Evolutionary conservation across 2,329 filamentous ascomycete species (phyloP), one percentile per base, ranked within the genome.

Genomic region (Coniella vitis): DNA sequence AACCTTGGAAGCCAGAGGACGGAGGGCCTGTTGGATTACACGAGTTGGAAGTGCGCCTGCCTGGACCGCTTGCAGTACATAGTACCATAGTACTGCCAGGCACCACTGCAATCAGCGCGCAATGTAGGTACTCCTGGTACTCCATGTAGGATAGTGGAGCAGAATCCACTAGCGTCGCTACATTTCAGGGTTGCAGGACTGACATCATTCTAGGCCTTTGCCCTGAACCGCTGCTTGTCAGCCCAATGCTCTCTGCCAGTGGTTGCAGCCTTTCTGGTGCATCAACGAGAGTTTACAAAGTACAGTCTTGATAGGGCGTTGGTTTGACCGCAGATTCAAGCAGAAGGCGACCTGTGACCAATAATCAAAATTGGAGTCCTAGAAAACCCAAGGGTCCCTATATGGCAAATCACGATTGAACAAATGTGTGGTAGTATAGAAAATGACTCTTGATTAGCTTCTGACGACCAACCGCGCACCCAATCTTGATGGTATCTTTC

Each of bases 171-270:
- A 16, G 10, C 19, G 22, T 17, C 40, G 10, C 25, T 29, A 10
- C 25, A 29, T 29, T 10, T 29, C 5, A 10, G 40, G 40, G 40
- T 19, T 42, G 2, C 25, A 34, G 40, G 29, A 32, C 40, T 42
- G 40, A 42, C 40, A 42, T 42, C 40, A 42, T 42, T 25, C 43
- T 14, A 45, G 22, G 9, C 22, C 21, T 29, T n/a, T 20, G 4
- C 43, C 40, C 35, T 38, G 43, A 45, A 38, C 29, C 35, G 43
- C 25, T 37, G 43, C 25, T 38, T 32, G n/a, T 34, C 43, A 38
- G 35, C n/a, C 43, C 8, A 21, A 25, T 25, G n/a, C 32, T 38
- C 21, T 25, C 19, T 38, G 34, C 42, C 32, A 32, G 37, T 38
- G 7, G 13, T 10, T 29, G 12, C 22, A 16, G 16, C 38, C 20